phyloP scores from a whole-genome alignment of 306 rosid species.

The Prunus mume region DNA sequence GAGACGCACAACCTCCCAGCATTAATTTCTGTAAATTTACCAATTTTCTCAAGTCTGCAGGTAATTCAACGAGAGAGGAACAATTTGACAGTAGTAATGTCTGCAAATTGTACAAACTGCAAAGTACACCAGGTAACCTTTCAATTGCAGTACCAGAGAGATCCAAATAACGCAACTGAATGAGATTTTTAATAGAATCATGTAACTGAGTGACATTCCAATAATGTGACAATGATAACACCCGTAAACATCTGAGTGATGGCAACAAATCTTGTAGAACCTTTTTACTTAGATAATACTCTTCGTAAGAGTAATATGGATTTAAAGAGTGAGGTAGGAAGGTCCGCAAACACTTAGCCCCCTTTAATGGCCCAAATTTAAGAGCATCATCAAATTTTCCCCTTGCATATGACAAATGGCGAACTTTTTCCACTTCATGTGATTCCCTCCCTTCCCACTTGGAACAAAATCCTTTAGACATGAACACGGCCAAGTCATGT shows the following conservation, averaged over 20 bases:
- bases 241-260: not conserved
- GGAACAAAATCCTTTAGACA: not conserved
- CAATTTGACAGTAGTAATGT: not conserved
- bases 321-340: not conserved
- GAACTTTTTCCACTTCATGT: not conserved
- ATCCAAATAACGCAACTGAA: not conserved
- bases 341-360: not conserved
- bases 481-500: not conserved
- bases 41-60: not conserved
- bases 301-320: too few species aligned
- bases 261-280: not conserved
- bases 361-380: not conserved
- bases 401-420: not conserved
- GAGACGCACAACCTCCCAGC: not conserved
- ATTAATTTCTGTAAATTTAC: not conserved
- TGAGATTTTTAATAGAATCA: not conserved
- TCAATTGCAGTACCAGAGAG: not conserved
- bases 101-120: conserved; percentile 15
- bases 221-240: not conserved
- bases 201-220: not conserved
- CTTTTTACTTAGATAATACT: not conserved
- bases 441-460: not conserved
- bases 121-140: not conserved
- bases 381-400: not conserved
- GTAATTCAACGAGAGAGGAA: too few species aligned